These are phyloP conservation scores for Phlebiopsis flavidoalba DNA, from an alignment of 768 basidiomycete genomes.

Conservation along the genomic window DNA sequence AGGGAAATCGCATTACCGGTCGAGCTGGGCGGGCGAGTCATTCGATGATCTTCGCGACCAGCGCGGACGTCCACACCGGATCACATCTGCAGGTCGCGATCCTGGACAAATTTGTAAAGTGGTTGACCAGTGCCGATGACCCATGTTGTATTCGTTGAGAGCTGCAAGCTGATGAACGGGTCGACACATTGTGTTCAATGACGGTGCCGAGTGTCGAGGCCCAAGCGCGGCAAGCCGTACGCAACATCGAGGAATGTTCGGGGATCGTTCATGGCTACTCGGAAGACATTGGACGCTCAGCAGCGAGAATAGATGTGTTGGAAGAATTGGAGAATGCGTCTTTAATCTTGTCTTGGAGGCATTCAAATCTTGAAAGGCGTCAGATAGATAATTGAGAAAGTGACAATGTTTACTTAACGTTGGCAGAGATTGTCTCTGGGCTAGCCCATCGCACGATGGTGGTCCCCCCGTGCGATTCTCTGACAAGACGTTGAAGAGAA, in stretches of 20 bases:
- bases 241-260: conserved; percentile 34
- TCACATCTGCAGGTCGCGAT: conserved; percentile 49
- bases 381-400: not conserved
- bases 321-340: conserved; percentile 67
- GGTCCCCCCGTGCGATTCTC: too few species aligned
- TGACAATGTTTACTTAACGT: conserved; percentile 54
- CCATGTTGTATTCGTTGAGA: conserved; percentile 69
- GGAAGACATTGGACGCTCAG: conserved; percentile 75
- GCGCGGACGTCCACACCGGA: conserved; percentile 72
- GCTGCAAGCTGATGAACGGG: conserved; percentile 50
- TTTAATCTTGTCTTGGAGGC: conserved; percentile 68
- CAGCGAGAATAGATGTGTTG: conserved; percentile 63
- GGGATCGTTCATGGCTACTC: conserved; percentile 57
- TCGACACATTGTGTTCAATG: conserved; percentile 44
- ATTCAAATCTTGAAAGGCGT: conserved; percentile 55
- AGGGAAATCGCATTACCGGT: not conserved
- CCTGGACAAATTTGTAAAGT: conserved; percentile 65
- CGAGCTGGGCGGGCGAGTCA: conserved; percentile 11
- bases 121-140: conserved; percentile 68
- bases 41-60: conserved; percentile 48
- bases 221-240: too few species aligned
- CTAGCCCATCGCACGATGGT: conserved; percentile 53
- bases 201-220: conserved; percentile 60
- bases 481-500: conserved; percentile 71
- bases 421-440: conserved; percentile 68